Conservation (phyloP, 352 stramenopile species). For the Globisporangium ultimum region DNA sequence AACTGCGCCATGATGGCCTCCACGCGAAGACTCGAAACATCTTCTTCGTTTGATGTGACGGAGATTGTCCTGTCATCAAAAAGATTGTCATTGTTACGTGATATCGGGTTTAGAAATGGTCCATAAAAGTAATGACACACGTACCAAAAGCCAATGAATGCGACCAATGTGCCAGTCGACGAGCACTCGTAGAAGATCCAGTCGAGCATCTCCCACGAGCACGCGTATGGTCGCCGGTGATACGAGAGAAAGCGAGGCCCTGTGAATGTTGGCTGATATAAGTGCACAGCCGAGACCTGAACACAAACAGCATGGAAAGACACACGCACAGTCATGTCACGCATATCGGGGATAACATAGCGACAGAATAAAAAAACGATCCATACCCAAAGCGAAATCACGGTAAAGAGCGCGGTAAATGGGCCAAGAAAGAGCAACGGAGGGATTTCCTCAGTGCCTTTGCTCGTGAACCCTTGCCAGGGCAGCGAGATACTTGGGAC, state of each 20-base stretch:
- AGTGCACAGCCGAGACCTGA: constrained; percentile 46
- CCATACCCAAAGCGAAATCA: constrained; percentile 53
- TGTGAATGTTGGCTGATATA: constrained; percentile 56
- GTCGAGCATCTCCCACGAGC: constrained; percentile 64
- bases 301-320: background rate
- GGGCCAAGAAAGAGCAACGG: constrained; percentile 41
- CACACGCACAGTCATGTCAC: background rate
- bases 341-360: background rate
- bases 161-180: constrained; percentile 34
- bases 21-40: constrained; percentile 25
- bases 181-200: constrained; percentile 67
- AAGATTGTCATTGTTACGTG: too few relatives aligned
- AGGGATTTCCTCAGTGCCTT: constrained; percentile 50
- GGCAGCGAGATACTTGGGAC: constrained; percentile 42
- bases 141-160: constrained; percentile 58
- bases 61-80: constrained; percentile 28
- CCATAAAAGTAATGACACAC: constrained; percentile 2
- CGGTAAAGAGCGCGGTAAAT: constrained; percentile 40
- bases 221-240: constrained; percentile 41
- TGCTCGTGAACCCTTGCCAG: constrained; percentile 40
- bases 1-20: constrained; percentile 41
- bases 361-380: background rate
- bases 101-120: too few relatives aligned
- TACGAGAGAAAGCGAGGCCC: constrained; percentile 54
- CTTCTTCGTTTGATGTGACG: constrained; percentile 31